Percentiles rank a stretch among this genome's conserved stretches.
phyloP scores from a whole-genome alignment of 129 eudicot genomes.

The Scalesia atractyloides region DNA sequence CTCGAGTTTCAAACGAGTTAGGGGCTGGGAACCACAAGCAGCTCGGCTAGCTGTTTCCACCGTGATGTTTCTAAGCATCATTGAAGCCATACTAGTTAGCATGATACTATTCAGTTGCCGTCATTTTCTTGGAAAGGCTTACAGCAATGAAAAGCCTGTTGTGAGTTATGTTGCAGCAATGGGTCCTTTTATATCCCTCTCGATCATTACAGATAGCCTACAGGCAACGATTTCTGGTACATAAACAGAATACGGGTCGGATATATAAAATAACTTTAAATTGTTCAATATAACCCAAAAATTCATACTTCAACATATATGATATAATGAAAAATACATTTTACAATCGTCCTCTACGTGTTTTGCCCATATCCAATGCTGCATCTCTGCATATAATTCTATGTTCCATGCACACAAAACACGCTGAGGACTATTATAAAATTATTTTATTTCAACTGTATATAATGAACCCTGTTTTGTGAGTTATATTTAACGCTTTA shows the following conservation, averaged over 20 bases:
- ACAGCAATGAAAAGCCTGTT: slow-evolving; percentile 47
- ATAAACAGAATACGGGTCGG: background rate
- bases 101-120: slow-evolving; percentile 35
- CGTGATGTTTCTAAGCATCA: slow-evolving; percentile 37
- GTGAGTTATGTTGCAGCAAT: slow-evolving; percentile 53
- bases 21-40: slow-evolving; percentile 68
- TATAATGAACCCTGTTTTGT: too few relatives aligned
- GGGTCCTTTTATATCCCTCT: slow-evolving; percentile 58
- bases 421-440: too few relatives aligned
- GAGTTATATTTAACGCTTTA: too few relatives aligned
- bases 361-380: too few relatives aligned
- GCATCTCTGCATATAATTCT: too few relatives aligned
- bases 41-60: slow-evolving; percentile 51
- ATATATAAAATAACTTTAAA: too few relatives aligned
- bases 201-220: slow-evolving; percentile 58
- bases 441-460: too few relatives aligned
- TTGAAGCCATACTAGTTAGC: slow-evolving; percentile 52
- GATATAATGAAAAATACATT: too few relatives aligned
- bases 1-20: slow-evolving; percentile 68
- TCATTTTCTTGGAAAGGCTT: slow-evolving; percentile 51
- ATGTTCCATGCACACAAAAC: too few relatives aligned
- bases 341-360: too few relatives aligned
- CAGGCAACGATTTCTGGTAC: slow-evolving; percentile 74
- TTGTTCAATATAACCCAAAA: too few relatives aligned
- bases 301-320: too few relatives aligned